Percentiles rank a stretch among this genome's conserved stretches.
phyloP scores from a whole-genome alignment of 1,139 yeast species.

The Suhomyces ambrosiae region DNA sequence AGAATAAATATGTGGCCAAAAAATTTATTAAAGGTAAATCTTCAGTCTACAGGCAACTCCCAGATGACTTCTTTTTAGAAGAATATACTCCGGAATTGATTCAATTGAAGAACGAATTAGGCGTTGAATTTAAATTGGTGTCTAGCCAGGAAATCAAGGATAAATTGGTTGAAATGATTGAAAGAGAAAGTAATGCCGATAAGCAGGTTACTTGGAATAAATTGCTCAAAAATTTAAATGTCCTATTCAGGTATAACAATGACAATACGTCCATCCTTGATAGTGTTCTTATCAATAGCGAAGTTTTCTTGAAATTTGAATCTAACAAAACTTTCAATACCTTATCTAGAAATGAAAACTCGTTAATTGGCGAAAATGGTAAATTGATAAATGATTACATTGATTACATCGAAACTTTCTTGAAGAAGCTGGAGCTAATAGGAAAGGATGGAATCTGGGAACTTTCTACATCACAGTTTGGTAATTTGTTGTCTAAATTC shows the following conservation, averaged over 20 bases:
- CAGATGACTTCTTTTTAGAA: constrained; percentile 39
- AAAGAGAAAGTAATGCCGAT: constrained; percentile 18
- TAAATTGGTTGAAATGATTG: constrained; percentile 17
- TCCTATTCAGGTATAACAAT: constrained; percentile 39
- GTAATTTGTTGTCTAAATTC: constrained; percentile 15
- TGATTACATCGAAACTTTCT: constrained; percentile 18
- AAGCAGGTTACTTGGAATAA: constrained; percentile 29
- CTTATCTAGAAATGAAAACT: constrained; percentile 9
- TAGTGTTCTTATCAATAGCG: constrained; percentile 33
- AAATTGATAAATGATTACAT: constrained; percentile 18
- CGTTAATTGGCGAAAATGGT: constrained; percentile 20
- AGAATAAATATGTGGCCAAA: not conserved
- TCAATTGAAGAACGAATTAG: constrained; percentile 28
- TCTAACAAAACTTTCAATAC: constrained; percentile 14
- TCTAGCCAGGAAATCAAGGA: constrained; percentile 17
- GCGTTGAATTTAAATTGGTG: constrained; percentile 21
- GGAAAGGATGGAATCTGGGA: constrained; percentile 20
- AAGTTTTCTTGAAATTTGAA: constrained; percentile 34
- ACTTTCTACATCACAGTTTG: constrained; percentile 19
- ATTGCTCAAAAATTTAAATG: constrained; percentile 32
- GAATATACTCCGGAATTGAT: constrained; percentile 37
- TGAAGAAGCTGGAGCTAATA: constrained; percentile 15
- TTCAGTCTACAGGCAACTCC: constrained; percentile 33
- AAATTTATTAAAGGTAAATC: not conserved
- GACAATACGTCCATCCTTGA: constrained; percentile 39